phyloP scores from a whole-genome alignment of 495 filamentous ascomycete species.

The Hypoxylon subgilvum region DNA sequence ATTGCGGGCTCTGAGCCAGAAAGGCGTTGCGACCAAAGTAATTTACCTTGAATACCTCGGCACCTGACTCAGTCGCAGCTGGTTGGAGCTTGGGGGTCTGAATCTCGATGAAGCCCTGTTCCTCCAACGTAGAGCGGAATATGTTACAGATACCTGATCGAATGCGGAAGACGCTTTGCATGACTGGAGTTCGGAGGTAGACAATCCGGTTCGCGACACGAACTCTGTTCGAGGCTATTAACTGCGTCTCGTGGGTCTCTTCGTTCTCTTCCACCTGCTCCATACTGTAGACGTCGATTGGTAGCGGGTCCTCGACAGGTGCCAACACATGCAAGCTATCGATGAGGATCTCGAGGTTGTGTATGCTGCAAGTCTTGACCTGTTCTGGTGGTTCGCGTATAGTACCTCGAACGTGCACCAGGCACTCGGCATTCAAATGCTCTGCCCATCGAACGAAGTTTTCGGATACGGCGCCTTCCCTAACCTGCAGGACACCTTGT shows the following conservation, averaged over 20 bases:
- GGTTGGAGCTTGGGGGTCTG: slow-evolving; percentile 91
- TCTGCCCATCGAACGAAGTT: slow-evolving; percentile 92
- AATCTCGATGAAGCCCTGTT: slow-evolving; percentile 85
- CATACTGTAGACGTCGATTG: slow-evolving; percentile 67
- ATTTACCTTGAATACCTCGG: slow-evolving; percentile 90
- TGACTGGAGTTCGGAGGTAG: slow-evolving; percentile 81
- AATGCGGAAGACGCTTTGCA: slow-evolving; percentile 88
- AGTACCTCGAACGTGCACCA: slow-evolving; percentile 77
- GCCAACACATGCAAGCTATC: slow-evolving; percentile 73
- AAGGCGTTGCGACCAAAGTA: slow-evolving; percentile 92
- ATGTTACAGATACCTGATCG: slow-evolving; percentile 73
- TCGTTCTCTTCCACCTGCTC: slow-evolving; percentile 48
- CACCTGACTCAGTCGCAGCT: slow-evolving; percentile 89
- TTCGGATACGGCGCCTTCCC: slow-evolving; percentile 62
- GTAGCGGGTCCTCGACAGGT: slow-evolving; percentile 68
- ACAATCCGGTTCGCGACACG: slow-evolving; percentile 82
- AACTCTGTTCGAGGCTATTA: slow-evolving; percentile 48
- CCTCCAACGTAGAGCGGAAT: slow-evolving; percentile 78
- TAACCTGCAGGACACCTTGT: slow-evolving; percentile 73
- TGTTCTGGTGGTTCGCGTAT: slow-evolving; percentile 76
- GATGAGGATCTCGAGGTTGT: slow-evolving; percentile 79
- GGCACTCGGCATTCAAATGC: slow-evolving; percentile 76
- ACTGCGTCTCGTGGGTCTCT: slow-evolving; percentile 51
- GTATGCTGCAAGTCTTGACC: slow-evolving; percentile 78
- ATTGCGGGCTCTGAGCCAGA: slow-evolving; percentile 89